Conservation (phyloP, 2,329 filamentous ascomycete species). For the Colletotrichum sp. region DNA sequence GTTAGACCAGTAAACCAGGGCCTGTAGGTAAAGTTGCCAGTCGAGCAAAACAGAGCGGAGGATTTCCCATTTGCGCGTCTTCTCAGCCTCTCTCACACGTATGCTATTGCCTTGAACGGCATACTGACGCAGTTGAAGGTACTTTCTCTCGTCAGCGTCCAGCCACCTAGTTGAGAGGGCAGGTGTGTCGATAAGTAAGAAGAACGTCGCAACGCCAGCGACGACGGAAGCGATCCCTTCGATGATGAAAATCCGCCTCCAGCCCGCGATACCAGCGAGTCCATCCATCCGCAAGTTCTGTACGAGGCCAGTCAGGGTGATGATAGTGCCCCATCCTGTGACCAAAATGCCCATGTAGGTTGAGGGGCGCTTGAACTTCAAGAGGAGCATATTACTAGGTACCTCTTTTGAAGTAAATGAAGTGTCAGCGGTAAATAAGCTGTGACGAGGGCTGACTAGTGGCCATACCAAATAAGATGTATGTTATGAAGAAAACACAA, state of each 20-base stretch:
- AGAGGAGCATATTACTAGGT: conserved; percentile 68
- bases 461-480: conserved; percentile 58
- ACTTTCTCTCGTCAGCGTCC: conserved; percentile 22
- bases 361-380: conserved; percentile 61
- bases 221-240: conserved; percentile 28
- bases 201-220: conserved; percentile 27
- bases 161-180: conserved; percentile 26
- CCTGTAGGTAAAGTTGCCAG: conserved; percentile 39
- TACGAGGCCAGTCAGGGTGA: conserved; percentile 27
- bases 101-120: conserved; percentile 25
- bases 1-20: conserved; percentile 31
- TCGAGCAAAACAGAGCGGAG: conserved; percentile 29
- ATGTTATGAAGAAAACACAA: conserved; percentile 69
- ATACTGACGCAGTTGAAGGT: conserved; percentile 36
- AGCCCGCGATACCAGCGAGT: conserved; percentile 41
- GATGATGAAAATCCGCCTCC: conserved; percentile 36
- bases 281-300: conserved; percentile 46
- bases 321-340: conserved; percentile 20
- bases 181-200: conserved; percentile 27
- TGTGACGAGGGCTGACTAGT: neutral
- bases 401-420: conserved; percentile 38
- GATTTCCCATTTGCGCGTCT: conserved; percentile 25
- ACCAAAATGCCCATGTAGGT: conserved; percentile 59
- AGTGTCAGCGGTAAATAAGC: neutral
- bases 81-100: neutral